These are phyloP conservation scores for Ogataea methanolica DNA, from an alignment of 805 yeast genomes.

Conservation along the genomic window DNA sequence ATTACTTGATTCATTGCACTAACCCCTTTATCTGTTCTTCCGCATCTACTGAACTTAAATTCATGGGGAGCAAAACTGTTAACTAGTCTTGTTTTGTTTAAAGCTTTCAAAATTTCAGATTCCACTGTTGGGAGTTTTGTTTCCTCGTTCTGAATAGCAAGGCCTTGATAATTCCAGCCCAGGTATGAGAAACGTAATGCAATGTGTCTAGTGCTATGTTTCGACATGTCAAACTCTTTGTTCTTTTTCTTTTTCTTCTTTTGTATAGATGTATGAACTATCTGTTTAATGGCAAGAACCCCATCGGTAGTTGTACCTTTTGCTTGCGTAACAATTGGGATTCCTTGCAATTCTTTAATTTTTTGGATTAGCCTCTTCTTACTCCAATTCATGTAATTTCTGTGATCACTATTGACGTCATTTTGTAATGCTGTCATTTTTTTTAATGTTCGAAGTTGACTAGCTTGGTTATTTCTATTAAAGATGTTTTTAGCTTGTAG, in stretches of 20 bases:
- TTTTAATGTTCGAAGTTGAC: too few species aligned
- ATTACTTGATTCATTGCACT: conserved; percentile 96
- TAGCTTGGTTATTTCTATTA: too few species aligned
- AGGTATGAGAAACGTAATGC: conserved; percentile 82
- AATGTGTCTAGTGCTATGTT: conserved; percentile 58
- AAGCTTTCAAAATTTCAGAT: conserved; percentile 64
- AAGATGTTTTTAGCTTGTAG: too few species aligned
- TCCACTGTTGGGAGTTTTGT: conserved; percentile 88
- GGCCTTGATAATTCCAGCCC: conserved; percentile 94
- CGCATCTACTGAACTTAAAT: conserved; percentile 82
- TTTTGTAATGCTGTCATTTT: too few species aligned
- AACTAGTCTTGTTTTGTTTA: conserved; percentile 63
- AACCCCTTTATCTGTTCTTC: conserved; percentile 94
- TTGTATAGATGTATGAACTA: conserved; percentile 1
- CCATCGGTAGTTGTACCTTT: background rate
- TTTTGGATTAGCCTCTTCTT: conserved; percentile 57
- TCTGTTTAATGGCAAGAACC: too few species aligned
- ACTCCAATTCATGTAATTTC: conserved; percentile 60
- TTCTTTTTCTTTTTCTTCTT: conserved; percentile 34
- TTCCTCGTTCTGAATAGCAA: conserved; percentile 73
- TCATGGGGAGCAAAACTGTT: conserved; percentile 53
- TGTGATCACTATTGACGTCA: too few species aligned
- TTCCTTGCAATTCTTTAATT: conserved; percentile 51
- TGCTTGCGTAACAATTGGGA: too few species aligned
- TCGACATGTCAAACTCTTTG: conserved; percentile 60